Percentiles rank a stretch among this genome's conserved stretches.
Evolutionary conservation across 768 basidiomycete genomes (phyloP).

Genomic region (Pluteus cervinus): DNA sequence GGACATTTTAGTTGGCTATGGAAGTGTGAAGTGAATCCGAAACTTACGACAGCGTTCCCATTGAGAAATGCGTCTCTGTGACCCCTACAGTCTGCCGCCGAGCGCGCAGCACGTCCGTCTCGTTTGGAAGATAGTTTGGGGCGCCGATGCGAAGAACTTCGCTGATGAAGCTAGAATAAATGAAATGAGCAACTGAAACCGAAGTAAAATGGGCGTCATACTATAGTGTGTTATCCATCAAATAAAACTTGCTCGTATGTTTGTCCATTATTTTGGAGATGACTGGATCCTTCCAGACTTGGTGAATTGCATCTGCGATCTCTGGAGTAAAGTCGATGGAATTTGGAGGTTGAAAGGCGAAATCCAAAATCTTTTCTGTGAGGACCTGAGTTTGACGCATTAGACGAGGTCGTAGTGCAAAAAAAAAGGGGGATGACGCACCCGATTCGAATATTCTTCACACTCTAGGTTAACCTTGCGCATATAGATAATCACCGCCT

Average conservation of each 20-base stretch:
- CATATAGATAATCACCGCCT: slow-evolving; percentile 81
- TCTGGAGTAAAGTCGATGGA: slow-evolving; percentile 50
- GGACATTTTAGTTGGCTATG: too few relatives aligned
- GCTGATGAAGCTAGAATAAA: slow-evolving; percentile 67
- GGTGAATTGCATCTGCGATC: slow-evolving; percentile 61
- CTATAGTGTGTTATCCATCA: slow-evolving; percentile 95
- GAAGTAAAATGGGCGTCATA: slow-evolving; percentile 29
- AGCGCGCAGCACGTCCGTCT: slow-evolving; percentile 83
- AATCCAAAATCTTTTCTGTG: slow-evolving; percentile 59
- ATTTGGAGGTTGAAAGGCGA: slow-evolving; percentile 39
- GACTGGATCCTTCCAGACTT: slow-evolving; percentile 67
- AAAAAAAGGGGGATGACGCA: slow-evolving; percentile 20
- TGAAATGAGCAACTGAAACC: slow-evolving; percentile 1
- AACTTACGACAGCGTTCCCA: slow-evolving; percentile 59
- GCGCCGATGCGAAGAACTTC: slow-evolving; percentile 80
- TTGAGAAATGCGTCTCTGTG: slow-evolving; percentile 76
- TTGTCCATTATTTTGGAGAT: slow-evolving; percentile 46
- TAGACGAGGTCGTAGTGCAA: too few relatives aligned
- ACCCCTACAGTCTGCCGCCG: slow-evolving; percentile 88
- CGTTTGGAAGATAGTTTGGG: slow-evolving; percentile 77
- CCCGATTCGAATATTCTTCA: slow-evolving; percentile 57
- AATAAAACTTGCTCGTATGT: slow-evolving; percentile 73
- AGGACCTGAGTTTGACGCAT: slow-evolving; percentile 26
- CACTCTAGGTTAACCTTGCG: slow-evolving; percentile 82
- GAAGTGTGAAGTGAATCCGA: background rate